A percentile compares a stretch with the other conserved stretches of the same genome.
phyloP scores from a whole-genome alignment of 257 asterid genomes.

The Solanum peruvianum region DNA sequence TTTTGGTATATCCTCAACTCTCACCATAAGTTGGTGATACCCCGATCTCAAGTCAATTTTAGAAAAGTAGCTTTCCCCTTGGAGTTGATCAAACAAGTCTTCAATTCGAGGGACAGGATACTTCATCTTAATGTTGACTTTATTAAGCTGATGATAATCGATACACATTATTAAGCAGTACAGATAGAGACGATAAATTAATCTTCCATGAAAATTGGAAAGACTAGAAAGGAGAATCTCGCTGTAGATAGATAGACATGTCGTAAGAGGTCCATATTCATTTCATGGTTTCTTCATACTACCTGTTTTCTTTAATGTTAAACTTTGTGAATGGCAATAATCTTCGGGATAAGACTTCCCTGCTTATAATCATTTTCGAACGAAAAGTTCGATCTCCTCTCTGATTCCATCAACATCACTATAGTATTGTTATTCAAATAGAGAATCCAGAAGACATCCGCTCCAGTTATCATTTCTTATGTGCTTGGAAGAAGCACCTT shows the following conservation, averaged over 20 bases:
- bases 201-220: constrained; percentile 68
- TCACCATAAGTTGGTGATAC: no score
- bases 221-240: constrained; percentile 98
- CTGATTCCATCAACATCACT: not conserved
- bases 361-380: not conserved
- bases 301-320: not conserved
- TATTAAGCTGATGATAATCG: no score
- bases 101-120: no score
- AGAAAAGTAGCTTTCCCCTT: no score
- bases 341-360: not conserved
- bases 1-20: no score
- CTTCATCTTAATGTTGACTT: no score
- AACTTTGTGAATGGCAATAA: not conserved
- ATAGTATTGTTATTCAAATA: not conserved
- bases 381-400: not conserved
- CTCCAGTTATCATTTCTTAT: not conserved
- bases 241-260: constrained; percentile 27
- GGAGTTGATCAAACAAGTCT: no score
- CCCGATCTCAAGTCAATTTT: no score
- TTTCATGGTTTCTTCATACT: not conserved
- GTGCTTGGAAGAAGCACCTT: constrained; percentile 35
- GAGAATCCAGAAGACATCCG: not conserved
- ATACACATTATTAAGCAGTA: constrained; percentile 12
- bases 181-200: constrained; percentile 48
- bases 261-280: constrained; percentile 39